Evolutionary conservation across 2,329 filamentous ascomycete genomes (phyloP), one percentile per base, ranked within the genome.

Genomic region (Beauveria brongniartii): DNA sequence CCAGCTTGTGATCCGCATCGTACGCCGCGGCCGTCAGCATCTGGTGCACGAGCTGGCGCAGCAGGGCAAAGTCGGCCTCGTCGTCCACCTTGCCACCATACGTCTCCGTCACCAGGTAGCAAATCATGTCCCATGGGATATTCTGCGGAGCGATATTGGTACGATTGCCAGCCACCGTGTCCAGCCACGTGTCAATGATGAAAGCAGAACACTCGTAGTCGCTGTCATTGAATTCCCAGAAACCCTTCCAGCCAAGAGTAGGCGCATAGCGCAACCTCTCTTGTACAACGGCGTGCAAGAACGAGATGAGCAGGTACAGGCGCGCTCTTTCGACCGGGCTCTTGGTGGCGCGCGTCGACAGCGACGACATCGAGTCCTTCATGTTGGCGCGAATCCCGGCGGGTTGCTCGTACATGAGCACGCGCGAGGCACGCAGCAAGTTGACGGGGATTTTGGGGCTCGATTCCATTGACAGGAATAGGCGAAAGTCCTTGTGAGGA

Each of bases 211-310:
- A 99, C 82, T 99, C 93, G 75, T 97, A 97, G 76, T 99, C 94
- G 68, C 92, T 96, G 75, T 99, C 95, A 72, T 99, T 99, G 75
- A 99, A 99, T 75, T 99, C 95, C 94, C 95, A 99, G 82, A 97
- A 96, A 59, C 92, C 91, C 79, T 96, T 97, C 94, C 94, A 99
- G 63, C 94, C 94, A 60, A 99, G 80, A 61, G 83, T 93, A 0
- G 94, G 95, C 26, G 93, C 92, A 73, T 99, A 99, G 64, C 94
- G 89, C 64, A 99, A 80, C 67, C 95, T 83, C 74, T 99, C 94
- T 74, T 99, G 94, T 12, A 97, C 87, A 43, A 99, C 92, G 7
- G 94, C 95, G 72, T 99, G 94, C 68, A 99, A 73, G 82, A 99
- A 97, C 3, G 90, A 94, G 43, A 99, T 82, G 54, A 99, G 80